These are phyloP conservation scores for Penicillium decumbens DNA, from an alignment of 2,329 filamentous ascomycete genomes.

Conservation along the genomic window DNA sequence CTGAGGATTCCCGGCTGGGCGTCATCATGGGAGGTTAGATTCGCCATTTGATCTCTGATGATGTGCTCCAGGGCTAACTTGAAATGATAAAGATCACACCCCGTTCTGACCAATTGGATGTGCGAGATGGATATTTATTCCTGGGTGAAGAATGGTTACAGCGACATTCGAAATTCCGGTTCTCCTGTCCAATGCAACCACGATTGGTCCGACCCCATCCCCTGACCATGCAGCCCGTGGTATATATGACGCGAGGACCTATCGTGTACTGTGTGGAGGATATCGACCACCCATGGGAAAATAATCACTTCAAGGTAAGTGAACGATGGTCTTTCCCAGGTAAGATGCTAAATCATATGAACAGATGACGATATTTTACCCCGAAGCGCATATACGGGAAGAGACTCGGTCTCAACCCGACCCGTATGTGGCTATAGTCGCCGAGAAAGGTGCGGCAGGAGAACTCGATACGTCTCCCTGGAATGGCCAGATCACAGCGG, in stretches of 20 bases:
- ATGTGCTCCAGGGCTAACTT: neutral
- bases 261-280: slow-evolving; percentile 60
- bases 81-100: slow-evolving; percentile 33
- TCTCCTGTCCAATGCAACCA: slow-evolving; percentile 48
- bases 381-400: slow-evolving; percentile 9
- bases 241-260: slow-evolving; percentile 54
- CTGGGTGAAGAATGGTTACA: slow-evolving; percentile 43
- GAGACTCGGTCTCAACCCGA: slow-evolving; percentile 12
- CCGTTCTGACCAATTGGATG: slow-evolving; percentile 24
- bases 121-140: slow-evolving; percentile 49
- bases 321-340: neutral
- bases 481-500: slow-evolving; percentile 21
- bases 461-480: slow-evolving; percentile 29
- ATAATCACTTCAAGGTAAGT: slow-evolving; percentile 42
- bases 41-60: neutral
- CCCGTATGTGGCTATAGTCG: slow-evolving; percentile 13
- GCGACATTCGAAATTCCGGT: slow-evolving; percentile 41
- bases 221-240: slow-evolving; percentile 52
- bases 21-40: slow-evolving; percentile 10
- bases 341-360: neutral
- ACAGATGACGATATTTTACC: slow-evolving; percentile 13
- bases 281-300: slow-evolving; percentile 53
- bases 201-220: slow-evolving; percentile 53
- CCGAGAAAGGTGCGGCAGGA: slow-evolving; percentile 15
- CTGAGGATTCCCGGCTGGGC: slow-evolving; percentile 54